These are phyloP conservation scores for Xylaria bambusicola DNA, from an alignment of 495 filamentous ascomycete genomes.

Conservation along the genomic window DNA sequence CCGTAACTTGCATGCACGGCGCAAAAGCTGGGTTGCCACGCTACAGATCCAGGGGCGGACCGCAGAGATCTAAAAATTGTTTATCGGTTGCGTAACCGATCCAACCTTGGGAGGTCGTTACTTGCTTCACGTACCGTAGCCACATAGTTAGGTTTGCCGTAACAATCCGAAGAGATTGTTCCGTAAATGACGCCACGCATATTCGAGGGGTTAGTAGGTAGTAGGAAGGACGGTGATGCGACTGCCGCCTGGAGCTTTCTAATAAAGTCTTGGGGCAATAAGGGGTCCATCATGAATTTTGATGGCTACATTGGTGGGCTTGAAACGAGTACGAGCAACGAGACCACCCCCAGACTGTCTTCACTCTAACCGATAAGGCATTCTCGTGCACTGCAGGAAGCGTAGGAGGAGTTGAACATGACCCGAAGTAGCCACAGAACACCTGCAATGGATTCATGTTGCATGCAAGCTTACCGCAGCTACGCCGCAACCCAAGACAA, in stretches of 20 bases:
- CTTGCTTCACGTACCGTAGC: no score
- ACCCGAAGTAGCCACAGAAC: not conserved
- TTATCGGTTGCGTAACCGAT: not conserved
- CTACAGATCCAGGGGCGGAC: not conserved
- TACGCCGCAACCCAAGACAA: not conserved
- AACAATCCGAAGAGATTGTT: not conserved
- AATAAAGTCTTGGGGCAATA: not conserved
- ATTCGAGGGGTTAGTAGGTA: no score
- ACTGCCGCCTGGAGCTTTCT: not conserved
- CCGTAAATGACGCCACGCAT: not conserved
- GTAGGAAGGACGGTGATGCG: not conserved
- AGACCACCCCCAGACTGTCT: not conserved
- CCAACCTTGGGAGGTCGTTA: not conserved
- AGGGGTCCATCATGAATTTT: not conserved
- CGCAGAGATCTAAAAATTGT: slow-evolving; percentile 1
- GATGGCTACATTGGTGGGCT: not conserved
- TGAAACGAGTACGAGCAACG: slow-evolving; percentile 10
- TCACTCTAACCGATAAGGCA: not conserved
- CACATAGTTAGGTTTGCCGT: not conserved
- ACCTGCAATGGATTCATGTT: slow-evolving; percentile 3
- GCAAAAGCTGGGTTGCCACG: not conserved
- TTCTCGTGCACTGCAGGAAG: not conserved
- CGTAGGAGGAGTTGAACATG: not conserved
- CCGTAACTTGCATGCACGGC: not conserved
- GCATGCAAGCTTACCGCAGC: not conserved